Percentiles rank a stretch among this genome's conserved stretches.
phyloP scores from a whole-genome alignment of 2,329 filamentous ascomycete genomes.

The Penicillium vulpinum region DNA sequence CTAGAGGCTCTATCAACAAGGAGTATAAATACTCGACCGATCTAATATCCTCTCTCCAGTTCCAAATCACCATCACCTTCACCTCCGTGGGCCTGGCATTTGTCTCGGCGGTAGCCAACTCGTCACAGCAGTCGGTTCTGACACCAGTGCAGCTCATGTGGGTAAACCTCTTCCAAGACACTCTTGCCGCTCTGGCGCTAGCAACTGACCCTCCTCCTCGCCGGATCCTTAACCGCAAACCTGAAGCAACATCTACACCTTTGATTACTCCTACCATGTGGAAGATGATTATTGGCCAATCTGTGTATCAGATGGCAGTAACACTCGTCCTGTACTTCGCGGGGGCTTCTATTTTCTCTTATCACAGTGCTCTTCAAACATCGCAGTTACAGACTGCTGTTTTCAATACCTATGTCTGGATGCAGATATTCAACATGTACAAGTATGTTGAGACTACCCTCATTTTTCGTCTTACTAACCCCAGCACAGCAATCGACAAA shows the following conservation, averaged over 20 bases:
- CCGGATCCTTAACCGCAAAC: conserved; percentile 54
- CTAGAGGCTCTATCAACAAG: conserved; percentile 41
- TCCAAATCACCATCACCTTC: conserved; percentile 63
- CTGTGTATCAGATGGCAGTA: conserved; percentile 40
- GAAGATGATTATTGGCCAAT: conserved; percentile 45
- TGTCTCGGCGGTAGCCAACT: conserved; percentile 58
- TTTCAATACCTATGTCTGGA: conserved; percentile 71
- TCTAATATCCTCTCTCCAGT: conserved; percentile 31
- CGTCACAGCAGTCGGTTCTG: conserved; percentile 58
- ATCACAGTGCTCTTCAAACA: conserved; percentile 42
- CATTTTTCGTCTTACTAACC: not conserved
- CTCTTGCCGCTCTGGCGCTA: conserved; percentile 62
- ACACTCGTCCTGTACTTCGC: conserved; percentile 55
- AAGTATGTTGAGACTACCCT: conserved; percentile 42
- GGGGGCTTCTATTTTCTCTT: conserved; percentile 57
- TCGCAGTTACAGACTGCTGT: conserved; percentile 60
- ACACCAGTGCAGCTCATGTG: conserved; percentile 65
- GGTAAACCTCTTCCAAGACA: conserved; percentile 69
- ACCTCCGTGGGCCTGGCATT: conserved; percentile 65
- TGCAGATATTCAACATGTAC: conserved; percentile 71
- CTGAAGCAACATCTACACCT: conserved; percentile 42
- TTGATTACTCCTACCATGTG: conserved; percentile 46
- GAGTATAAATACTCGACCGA: not conserved
- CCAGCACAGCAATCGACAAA: conserved; percentile 52
- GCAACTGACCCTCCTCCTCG: conserved; percentile 61